A percentile compares a stretch with the other conserved stretches of the same genome.
These are phyloP conservation scores for Aureococcus anophagefferens DNA, from an alignment of 108 stramenopile species.

Conservation along the genomic window DNA sequence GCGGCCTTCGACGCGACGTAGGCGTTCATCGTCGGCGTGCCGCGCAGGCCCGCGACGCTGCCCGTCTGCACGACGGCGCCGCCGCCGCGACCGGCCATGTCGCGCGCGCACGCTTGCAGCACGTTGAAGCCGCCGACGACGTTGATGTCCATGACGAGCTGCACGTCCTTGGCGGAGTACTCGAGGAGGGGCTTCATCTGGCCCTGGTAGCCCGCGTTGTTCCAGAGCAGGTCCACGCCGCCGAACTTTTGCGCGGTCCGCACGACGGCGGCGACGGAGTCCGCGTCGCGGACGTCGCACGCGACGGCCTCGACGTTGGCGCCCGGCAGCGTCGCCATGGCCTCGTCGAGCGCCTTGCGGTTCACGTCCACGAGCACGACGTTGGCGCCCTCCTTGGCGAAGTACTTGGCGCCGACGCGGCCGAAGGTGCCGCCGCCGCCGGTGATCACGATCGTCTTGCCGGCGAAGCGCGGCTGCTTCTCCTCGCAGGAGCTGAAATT, in stretches of 20 bases:
- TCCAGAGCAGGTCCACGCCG: conserved; percentile 69
- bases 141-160: conserved; percentile 74
- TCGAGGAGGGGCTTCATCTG: conserved; percentile 67
- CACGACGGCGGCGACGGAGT: conserved; percentile 43
- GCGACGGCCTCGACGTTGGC: conserved; percentile 19
- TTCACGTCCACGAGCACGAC: conserved; percentile 65
- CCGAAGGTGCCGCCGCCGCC: conserved; percentile 83
- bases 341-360: conserved; percentile 42
- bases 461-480: neutral
- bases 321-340: conserved; percentile 11
- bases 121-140: conserved; percentile 79
- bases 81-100: neutral
- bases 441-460: conserved; percentile 51
- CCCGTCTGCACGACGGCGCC: conserved; percentile 80
- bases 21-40: conserved; percentile 44
- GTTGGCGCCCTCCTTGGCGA: conserved; percentile 63
- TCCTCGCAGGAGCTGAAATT: too few relatives aligned
- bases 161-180: conserved; percentile 67
- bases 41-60: conserved; percentile 66
- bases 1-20: conserved; percentile 57
- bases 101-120: conserved; percentile 33
- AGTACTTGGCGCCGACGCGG: conserved; percentile 60
- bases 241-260: conserved; percentile 32
- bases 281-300: conserved; percentile 61
- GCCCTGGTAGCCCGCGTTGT: conserved; percentile 91